Conservation (phyloP, 495 filamentous ascomycete genomes). For the Penicillium alfredii region DNA sequence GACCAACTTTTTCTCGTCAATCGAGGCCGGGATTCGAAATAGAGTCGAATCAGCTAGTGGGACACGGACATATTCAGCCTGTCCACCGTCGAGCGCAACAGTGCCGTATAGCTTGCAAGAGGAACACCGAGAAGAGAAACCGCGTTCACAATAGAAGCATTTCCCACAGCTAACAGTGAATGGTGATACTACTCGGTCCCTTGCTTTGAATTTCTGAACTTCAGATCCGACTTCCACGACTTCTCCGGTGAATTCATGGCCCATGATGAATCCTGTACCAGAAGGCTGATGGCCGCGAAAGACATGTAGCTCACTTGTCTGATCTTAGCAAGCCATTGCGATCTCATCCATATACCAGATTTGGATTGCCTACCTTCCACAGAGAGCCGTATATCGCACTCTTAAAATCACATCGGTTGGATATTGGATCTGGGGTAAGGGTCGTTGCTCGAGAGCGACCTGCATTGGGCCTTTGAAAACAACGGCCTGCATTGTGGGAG, state of each 20-base stretch:
- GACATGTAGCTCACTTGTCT: conserved; percentile 21
- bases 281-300: conserved; percentile 26
- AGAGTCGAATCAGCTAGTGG: conserved; percentile 76
- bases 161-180: conserved; percentile 65
- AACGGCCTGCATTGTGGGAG: conserved; percentile 37
- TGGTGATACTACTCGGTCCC: conserved; percentile 47
- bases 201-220: conserved; percentile 53
- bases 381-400: conserved; percentile 76
- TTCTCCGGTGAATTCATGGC: conserved; percentile 26
- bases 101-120: conserved; percentile 66
- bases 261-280: conserved; percentile 64
- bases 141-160: conserved; percentile 76
- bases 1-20: conserved; percentile 69
- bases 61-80: conserved; percentile 81
- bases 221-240: conserved; percentile 15
- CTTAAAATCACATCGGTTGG: conserved; percentile 75
- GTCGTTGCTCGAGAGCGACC: conserved; percentile 39
- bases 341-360: background rate
- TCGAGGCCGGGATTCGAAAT: conserved; percentile 58
- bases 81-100: conserved; percentile 64
- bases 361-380: conserved; percentile 62
- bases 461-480: conserved; percentile 32
- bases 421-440: conserved; percentile 52
- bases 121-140: conserved; percentile 50
- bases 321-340: background rate